Percentiles rank a stretch among this genome's conserved stretches.
These are phyloP conservation scores for Podospora pseudopauciseta DNA, from an alignment of 495 filamentous ascomycete species.

Conservation along the genomic window DNA sequence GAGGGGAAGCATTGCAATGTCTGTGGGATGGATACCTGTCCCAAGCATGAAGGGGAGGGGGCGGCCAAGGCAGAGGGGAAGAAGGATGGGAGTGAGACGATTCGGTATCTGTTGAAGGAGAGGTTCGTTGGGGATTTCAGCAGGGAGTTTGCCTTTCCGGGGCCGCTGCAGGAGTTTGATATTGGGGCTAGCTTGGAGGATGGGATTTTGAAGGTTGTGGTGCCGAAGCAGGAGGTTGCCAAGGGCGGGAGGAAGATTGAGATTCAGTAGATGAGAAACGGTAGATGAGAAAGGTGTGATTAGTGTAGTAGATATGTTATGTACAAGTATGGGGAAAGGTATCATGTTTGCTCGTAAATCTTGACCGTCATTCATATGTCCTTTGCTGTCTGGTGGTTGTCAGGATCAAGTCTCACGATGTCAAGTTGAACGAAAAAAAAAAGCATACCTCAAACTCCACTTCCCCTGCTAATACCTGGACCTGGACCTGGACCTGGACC, in stretches of 20 bases:
- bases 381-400: too few species aligned
- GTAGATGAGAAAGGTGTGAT: neutral
- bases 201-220: slow-evolving; percentile 26
- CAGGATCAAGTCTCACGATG: too few species aligned
- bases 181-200: slow-evolving; percentile 25
- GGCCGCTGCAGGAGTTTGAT: slow-evolving; percentile 25
- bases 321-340: neutral
- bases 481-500: slow-evolving; percentile 4
- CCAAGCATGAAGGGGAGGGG: neutral
- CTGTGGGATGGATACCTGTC: neutral
- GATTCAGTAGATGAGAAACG: slow-evolving; percentile 5
- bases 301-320: neutral
- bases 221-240: slow-evolving; percentile 17
- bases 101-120: neutral
- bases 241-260: slow-evolving; percentile 19
- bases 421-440: too few species aligned
- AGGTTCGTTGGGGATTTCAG: slow-evolving; percentile 23
- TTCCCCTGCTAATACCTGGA: neutral
- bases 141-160: slow-evolving; percentile 28
- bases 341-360: too few species aligned
- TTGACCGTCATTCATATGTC: too few species aligned
- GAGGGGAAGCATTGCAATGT: slow-evolving; percentile 8
- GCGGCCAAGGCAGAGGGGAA: neutral
- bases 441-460: neutral
- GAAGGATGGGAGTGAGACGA: neutral